Percentiles rank a stretch among this genome's conserved stretches.
phyloP scores from a whole-genome alignment of 768 basidiomycete genomes.

The Nidularia pulvinata region DNA sequence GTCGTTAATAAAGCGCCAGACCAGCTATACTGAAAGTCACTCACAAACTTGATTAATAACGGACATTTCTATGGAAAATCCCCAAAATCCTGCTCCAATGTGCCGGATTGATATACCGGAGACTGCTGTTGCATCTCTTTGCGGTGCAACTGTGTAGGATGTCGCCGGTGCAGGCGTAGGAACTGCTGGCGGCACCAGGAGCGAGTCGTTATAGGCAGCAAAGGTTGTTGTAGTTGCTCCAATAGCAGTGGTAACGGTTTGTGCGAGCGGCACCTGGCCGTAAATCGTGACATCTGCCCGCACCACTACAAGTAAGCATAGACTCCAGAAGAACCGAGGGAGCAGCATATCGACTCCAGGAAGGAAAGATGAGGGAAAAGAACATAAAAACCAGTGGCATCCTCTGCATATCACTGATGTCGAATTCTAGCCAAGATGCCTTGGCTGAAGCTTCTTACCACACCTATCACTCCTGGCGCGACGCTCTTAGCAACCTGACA shows the following conservation, averaged over 20 bases:
- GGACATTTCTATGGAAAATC: background rate
- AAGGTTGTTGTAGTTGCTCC: background rate
- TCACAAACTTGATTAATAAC: slow-evolving; percentile 1
- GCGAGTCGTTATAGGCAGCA: background rate
- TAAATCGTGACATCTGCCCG: background rate
- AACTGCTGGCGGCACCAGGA: background rate
- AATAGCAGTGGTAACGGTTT: background rate
- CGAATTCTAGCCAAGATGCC: no score
- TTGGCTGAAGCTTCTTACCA: no score
- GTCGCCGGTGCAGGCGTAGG: background rate
- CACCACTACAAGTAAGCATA: background rate
- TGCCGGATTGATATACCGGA: background rate
- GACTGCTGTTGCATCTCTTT: background rate
- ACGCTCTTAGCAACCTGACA: no score
- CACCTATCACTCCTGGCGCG: no score
- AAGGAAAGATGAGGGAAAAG: background rate
- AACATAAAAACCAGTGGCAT: no score
- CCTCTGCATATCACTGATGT: no score
- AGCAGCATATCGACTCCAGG: background rate
- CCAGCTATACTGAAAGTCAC: background rate
- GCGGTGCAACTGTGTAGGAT: background rate
- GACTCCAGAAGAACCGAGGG: background rate
- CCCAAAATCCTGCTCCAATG: background rate
- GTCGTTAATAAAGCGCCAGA: background rate
- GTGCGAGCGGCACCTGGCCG: background rate